Percentiles rank a stretch among this genome's conserved stretches.
These are phyloP conservation scores for Agroathelia rolfsii DNA, from an alignment of 1,284 basidiomycete species.

Conservation along the genomic window DNA sequence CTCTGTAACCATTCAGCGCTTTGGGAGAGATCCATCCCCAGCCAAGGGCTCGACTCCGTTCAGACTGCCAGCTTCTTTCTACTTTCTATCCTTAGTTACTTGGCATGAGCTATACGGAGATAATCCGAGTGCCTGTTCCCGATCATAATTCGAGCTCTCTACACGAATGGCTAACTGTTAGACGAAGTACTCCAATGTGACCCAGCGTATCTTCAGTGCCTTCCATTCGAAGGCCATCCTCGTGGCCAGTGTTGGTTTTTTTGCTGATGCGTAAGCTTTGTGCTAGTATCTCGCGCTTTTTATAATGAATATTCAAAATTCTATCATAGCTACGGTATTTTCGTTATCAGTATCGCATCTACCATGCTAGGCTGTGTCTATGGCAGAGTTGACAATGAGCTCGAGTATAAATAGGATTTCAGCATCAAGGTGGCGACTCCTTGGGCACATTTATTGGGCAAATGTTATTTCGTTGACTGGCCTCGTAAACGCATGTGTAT, in stretches of 20 bases:
- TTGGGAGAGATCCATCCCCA: too few relatives aligned
- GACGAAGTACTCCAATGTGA: too few relatives aligned
- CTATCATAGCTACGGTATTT: conserved; percentile 50
- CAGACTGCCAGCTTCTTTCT: too few relatives aligned
- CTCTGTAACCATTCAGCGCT: too few relatives aligned
- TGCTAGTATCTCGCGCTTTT: background rate
- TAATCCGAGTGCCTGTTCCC: too few relatives aligned
- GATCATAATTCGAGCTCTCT: too few relatives aligned
- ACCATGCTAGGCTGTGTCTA: conserved; percentile 75
- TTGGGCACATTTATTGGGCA: conserved; percentile 53
- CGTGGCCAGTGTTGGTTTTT: conserved; percentile 75
- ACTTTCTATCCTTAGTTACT: too few relatives aligned
- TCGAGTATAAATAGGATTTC: conserved; percentile 55
- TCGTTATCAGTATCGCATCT: conserved; percentile 69
- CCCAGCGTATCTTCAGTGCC: too few relatives aligned
- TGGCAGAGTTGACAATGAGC: too few relatives aligned
- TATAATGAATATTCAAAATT: background rate
- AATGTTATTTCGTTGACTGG: conserved; percentile 46
- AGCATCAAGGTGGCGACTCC: conserved; percentile 74
- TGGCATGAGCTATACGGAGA: too few relatives aligned
- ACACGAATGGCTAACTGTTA: too few relatives aligned
- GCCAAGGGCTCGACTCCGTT: too few relatives aligned
- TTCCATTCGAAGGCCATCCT: conserved; percentile 65
- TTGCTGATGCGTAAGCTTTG: conserved; percentile 62
- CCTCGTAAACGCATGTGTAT: conserved; percentile 43